Base-by-base conservation (phyloP, 768 basidiomycete genomes). In the Suillus spraguei region DNA sequence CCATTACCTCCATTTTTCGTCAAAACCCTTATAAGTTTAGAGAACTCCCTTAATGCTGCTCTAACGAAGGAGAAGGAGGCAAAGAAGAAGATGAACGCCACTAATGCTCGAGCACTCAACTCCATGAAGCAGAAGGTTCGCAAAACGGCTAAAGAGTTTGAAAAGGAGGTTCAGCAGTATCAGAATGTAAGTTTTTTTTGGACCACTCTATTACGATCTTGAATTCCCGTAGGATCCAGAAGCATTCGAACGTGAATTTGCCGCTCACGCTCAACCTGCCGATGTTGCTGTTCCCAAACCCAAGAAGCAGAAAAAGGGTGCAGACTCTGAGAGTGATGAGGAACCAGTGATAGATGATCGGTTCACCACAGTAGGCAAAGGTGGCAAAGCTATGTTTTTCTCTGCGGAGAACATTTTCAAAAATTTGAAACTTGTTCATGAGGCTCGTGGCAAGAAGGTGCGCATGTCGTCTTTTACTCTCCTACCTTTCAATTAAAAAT, bases 71-170 rank as follows among this genome's bases (percentile, higher is more conserved):
- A 97, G 77, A 97, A 96, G 76, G 89, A 91, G 64, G 76, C 94
- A 11, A 92, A 92, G 79, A 97, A 98, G 79, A 98, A 97, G 80
- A 94, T 96, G 90, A 97, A 95, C 68, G 91, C 94, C 2, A 90
- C 85, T 65, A 96, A 96, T 70, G 92, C 95, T 46, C 95, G 93
- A 71, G 94, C 95, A 2, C 83, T 99, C 67, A 98, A 94, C 60
- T 91, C 92, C n/a, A 91, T 98, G 89, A 98, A 96, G 79, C 97
- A 99, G 78, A 97, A 96, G 76, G 83, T 98, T 61, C 96, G 92
- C 80, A 99, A 96, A 80, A 84, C 90, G 11, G 70, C 82, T 61
- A 97, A 95, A 76, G 97, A 99, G 74, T 85, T 93, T 72, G 97
- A 98, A 78, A 77, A 75, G 13, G 90, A 93, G 67, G 76, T 96